Evolutionary conservation across 164 flowering plant species (phyloP), one percentile per base, ranked within the genome.

Genomic region (Dillenia suffruticosa): DNA sequence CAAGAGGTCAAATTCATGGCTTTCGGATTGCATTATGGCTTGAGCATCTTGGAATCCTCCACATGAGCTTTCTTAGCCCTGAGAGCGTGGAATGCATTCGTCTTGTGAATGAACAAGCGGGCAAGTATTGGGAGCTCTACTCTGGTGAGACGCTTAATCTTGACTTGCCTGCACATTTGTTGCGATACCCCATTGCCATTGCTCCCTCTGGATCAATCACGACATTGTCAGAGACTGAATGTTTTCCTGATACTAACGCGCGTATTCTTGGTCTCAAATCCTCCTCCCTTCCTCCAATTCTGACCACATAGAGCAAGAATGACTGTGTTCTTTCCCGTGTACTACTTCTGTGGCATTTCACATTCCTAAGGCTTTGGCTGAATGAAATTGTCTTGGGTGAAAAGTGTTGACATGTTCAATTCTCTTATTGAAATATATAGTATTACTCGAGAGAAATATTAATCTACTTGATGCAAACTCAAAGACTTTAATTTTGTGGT

Each of bases 231-330:
- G 81, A 73, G 8, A 32, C 59, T 9, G 76, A 79, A 14, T 57
- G 44, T 53, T 88, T 85, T 52, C 94, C 90, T 3, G 94, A 88
- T 69, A 85, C 94, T 5, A 80, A 75, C 51, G 90, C 83, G 40
- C 67, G 40, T 46, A 74, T 84, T 9, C 68, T 83, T 13, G 90
- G 90, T 26, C 58, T 55, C 57, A 72, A 70, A 65, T 73, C 84
- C 12, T 73, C 66, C 0, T 59, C 58, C 50, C 77, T 85, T 66
- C 85, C 82, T 32, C 80, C 90, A 19, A 77, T 82, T 47, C 79
- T 85, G 55, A 87, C 93, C 67, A 85, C 88, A 17, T 84, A 72
- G 59, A 2, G 52, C 12, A 9, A 49, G n/a, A 49, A 49, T 11
- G 9, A 19, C 50, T 22, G 16, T n/a, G 32, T 62, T 12, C 16